phyloP scores from a whole-genome alignment of 163 green algal species.

The Chlorella variabilis region DNA sequence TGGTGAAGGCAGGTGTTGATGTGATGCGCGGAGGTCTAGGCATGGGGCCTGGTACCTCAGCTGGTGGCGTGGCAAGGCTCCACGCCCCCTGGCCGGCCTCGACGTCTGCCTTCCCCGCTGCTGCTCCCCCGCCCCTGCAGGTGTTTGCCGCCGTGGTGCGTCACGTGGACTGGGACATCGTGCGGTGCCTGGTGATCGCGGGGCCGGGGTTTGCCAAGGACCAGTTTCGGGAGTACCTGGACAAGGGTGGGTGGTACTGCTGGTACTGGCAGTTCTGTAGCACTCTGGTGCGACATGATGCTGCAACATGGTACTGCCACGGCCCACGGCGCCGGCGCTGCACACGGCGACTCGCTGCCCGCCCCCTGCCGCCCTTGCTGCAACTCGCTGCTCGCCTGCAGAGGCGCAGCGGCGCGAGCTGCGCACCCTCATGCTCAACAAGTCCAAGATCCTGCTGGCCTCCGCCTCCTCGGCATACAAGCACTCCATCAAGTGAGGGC shows the following conservation, averaged over 20 bases:
- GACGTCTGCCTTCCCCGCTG: too few relatives aligned
- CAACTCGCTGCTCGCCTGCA: constrained; percentile 3
- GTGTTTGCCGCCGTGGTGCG: constrained; percentile 73
- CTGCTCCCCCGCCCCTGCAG: constrained; percentile 23
- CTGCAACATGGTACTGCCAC: too few relatives aligned
- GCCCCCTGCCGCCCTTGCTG: too few relatives aligned
- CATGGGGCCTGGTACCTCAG: too few relatives aligned
- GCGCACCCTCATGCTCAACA: constrained; percentile 81
- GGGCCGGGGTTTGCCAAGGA: constrained; percentile 98
- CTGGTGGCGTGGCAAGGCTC: too few relatives aligned
- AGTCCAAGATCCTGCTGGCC: constrained; percentile 80
- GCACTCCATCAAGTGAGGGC: constrained; percentile 78
- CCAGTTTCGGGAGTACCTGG: constrained; percentile 79
- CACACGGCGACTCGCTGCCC: too few relatives aligned
- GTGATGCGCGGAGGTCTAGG: too few relatives aligned
- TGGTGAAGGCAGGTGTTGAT: too few relatives aligned
- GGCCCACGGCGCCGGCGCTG: too few relatives aligned
- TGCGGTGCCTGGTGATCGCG: constrained; percentile 94
- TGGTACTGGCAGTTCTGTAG: not conserved
- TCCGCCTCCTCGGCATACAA: constrained; percentile 89
- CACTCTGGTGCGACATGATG: not conserved
- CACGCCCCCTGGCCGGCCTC: too few relatives aligned
- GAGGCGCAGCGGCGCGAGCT: constrained; percentile 43
- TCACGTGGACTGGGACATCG: constrained; percentile 87
- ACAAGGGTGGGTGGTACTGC: constrained; percentile 46